A percentile compares a stretch with the other conserved stretches of the same genome.
These are phyloP conservation scores for Sanghuangporus sanghuang DNA, from an alignment of 1,284 basidiomycete genomes.

Conservation along the genomic window DNA sequence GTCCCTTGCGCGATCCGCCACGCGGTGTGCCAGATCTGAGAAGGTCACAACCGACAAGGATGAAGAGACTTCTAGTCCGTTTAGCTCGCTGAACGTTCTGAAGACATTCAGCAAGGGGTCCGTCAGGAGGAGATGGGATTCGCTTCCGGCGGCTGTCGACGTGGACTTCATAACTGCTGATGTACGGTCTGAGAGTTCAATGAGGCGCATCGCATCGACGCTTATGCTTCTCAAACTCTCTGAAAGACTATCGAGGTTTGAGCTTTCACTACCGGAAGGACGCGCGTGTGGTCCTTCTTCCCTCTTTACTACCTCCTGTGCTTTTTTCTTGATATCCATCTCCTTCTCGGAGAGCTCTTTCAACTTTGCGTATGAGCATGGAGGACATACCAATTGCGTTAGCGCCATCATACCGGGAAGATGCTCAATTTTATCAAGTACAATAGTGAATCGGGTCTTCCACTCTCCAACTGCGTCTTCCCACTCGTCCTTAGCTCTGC, in stretches of 20 bases:
- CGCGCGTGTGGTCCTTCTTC: background rate
- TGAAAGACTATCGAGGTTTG: background rate
- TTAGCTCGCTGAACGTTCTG: slow-evolving; percentile 54
- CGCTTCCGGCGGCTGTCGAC: slow-evolving; percentile 35
- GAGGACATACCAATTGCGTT: slow-evolving; percentile 56
- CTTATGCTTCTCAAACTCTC: slow-evolving; percentile 15
- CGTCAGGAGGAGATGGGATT: slow-evolving; percentile 46
- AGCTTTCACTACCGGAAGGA: background rate
- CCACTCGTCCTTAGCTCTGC: slow-evolving; percentile 5
- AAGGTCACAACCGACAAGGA: slow-evolving; percentile 54
- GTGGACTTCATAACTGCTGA: slow-evolving; percentile 61
- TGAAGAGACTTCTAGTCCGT: slow-evolving; percentile 46
- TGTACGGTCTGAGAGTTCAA: slow-evolving; percentile 67
- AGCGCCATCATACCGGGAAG: slow-evolving; percentile 71
- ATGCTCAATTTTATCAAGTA: slow-evolving; percentile 90
- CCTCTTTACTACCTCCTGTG: background rate
- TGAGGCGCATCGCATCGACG: slow-evolving; percentile 49
- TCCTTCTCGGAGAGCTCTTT: background rate
- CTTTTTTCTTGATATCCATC: background rate
- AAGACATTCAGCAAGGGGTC: slow-evolving; percentile 63
- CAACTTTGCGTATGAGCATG: slow-evolving; percentile 18
- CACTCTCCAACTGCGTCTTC: slow-evolving; percentile 24
- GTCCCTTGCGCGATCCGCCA: slow-evolving; percentile 45
- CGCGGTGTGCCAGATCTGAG: slow-evolving; percentile 48
- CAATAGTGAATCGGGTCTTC: slow-evolving; percentile 68